Evolutionary conservation across 1,139 yeast species (phyloP), one percentile per base, ranked within the genome.

Genomic region (Kodamaea alishanica): DNA sequence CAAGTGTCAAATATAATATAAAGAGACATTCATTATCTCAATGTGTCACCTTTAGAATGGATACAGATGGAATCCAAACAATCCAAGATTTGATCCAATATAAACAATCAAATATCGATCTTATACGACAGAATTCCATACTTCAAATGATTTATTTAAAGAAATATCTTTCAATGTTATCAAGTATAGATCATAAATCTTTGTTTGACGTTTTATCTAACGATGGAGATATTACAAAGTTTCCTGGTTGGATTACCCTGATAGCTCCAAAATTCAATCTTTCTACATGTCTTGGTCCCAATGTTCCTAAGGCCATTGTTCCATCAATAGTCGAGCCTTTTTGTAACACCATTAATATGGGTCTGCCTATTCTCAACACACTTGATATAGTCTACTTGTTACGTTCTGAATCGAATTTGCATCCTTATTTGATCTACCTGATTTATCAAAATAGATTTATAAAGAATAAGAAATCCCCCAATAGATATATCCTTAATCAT

Each of bases 1-100:
- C 58, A n/a, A 43, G 50, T 32, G 46, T 51, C 39, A 52, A 50
- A 29, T 49, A 49, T 33, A 38, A 40, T 9, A 37, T 53, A 6
- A 38, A 35, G 6, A 40, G 41, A 15, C 29, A 23, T 2, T 36
- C 40, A 41, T 39, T 48, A 6, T 39, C 39, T 8, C 15, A 30
- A 8, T 40, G 41, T 24, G 8, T 47, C 10, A 24, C 28, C 6
- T 35, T 37, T 8, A 40, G 39, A 35, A 24, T 28, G 5, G 44
- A 42, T 5, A 11, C 43, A 5, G 40, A 34, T 6, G 42, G 36
- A 8, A 22, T 44, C n/a, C 43, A 42, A 11, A 39, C 44, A 4
- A 23, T 37, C 4, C 38, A 35, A 8, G 45, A 43, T 25, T 29
- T 39, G 2, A 8, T 20, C 6, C 24, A 15, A 6, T 37, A 33